Conservation (phyloP, 345 rosid genomes). For the Pistacia vera region DNA sequence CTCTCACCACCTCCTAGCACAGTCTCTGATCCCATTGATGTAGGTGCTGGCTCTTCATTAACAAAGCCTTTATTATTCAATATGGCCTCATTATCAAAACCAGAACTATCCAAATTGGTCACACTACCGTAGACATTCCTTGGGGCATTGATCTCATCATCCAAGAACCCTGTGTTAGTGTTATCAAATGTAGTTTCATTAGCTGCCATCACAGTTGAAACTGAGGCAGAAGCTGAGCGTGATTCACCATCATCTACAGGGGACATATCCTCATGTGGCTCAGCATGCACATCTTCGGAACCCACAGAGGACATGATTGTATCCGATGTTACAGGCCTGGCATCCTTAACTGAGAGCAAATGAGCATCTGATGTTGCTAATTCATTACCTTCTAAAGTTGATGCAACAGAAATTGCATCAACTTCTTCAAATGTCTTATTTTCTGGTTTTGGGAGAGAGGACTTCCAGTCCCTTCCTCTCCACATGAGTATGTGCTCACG, state of each 20-base stretch:
- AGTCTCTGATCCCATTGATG: conserved; percentile 10
- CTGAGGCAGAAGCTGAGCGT: conserved; percentile 8
- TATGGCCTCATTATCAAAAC: conserved; percentile 17
- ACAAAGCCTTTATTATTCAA: conserved; percentile 5
- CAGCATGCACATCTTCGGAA: conserved; percentile 28
- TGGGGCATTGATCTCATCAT: conserved; percentile 13
- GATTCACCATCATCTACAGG: conserved; percentile 9
- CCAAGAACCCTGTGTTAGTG: not conserved
- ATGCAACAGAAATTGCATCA: conserved; percentile 18
- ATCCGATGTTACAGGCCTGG: not conserved
- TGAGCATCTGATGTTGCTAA: conserved; percentile 18
- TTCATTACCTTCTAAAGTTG: conserved; percentile 34
- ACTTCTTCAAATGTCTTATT: conserved; percentile 29
- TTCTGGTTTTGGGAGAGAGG: conserved; percentile 41
- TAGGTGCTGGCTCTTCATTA: conserved; percentile 22
- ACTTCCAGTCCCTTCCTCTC: conserved; percentile 83
- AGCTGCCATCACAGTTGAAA: conserved; percentile 22
- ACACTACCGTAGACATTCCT: conserved; percentile 8
- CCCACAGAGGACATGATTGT: conserved; percentile 3
- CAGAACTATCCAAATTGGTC: conserved; percentile 4
- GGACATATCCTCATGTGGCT: conserved; percentile 17
- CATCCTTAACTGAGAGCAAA: conserved; percentile 19
- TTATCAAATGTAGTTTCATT: conserved; percentile 4
- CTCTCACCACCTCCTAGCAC: conserved; percentile 12
- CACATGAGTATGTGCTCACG: conserved; percentile 77